Evolutionary conservation across 176 grass and related monocot genomes (phyloP).

Genomic region (Aegilops tauschii): DNA sequence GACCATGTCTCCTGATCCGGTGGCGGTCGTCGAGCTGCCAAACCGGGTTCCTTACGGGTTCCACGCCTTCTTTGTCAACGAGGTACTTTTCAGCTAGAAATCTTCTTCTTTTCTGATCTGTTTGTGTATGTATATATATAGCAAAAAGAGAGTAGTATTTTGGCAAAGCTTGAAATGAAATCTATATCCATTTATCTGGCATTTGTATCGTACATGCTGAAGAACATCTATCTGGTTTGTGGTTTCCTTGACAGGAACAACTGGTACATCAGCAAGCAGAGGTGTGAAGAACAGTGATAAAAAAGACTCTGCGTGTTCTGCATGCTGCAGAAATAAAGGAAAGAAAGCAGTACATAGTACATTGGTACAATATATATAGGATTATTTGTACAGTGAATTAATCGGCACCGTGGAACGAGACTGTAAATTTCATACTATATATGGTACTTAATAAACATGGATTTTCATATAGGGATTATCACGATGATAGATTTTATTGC

Average conservation of each 20-base stretch:
- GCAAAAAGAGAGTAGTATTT: neutral
- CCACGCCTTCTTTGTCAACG: conserved; percentile 87
- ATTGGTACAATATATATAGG: neutral
- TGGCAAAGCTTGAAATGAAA: neutral
- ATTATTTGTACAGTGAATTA: neutral
- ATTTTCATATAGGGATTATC: too few species aligned
- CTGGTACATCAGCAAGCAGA: neutral
- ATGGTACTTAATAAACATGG: too few species aligned
- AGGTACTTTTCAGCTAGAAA: conserved; percentile 41
- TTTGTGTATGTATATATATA: neutral
- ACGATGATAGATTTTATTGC: too few species aligned
- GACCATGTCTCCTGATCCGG: conserved; percentile 80
- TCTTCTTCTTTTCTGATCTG: neutral
- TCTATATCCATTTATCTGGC: neutral
- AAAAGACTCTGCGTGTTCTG: neutral
- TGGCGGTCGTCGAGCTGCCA: conserved; percentile 82
- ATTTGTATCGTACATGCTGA: neutral
- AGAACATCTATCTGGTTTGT: neutral
- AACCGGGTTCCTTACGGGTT: conserved; percentile 83
- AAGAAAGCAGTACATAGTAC: neutral
- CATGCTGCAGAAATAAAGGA: neutral
- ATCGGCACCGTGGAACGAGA: neutral
- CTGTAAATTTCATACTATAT: too few species aligned
- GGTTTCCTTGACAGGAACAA: neutral
- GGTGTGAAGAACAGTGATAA: neutral